Evolutionary conservation across 2,329 filamentous ascomycete genomes (phyloP).

Genomic region (Talaromyces sp.): DNA sequence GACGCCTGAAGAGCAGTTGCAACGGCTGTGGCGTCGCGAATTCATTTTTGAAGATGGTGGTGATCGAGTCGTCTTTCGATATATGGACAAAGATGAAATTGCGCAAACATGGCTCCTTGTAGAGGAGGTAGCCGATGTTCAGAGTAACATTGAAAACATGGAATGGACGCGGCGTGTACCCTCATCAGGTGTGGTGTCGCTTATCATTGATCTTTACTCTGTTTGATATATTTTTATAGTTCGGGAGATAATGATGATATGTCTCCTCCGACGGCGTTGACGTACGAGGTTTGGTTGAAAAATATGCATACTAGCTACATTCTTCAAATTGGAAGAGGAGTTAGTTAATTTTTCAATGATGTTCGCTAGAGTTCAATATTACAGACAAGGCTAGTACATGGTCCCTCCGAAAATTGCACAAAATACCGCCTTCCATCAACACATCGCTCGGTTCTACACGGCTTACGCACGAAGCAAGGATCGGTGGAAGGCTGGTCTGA

Average conservation of each 20-base stretch:
- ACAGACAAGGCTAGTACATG: background rate
- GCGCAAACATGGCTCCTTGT: constrained; percentile 1
- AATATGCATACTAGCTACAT: background rate
- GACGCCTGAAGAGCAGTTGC: constrained; percentile 6
- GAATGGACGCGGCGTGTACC: background rate
- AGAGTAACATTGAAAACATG: background rate
- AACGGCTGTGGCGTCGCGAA: constrained; percentile 9
- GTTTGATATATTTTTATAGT: background rate
- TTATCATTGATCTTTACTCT: constrained; percentile 1
- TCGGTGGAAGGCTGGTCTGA: no score
- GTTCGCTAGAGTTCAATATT: background rate
- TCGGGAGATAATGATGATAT: background rate
- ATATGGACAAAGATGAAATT: constrained; percentile 5
- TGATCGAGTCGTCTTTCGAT: constrained; percentile 3
- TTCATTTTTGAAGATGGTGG: constrained; percentile 9
- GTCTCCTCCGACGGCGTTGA: background rate
- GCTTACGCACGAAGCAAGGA: no score
- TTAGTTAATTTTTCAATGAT: background rate
- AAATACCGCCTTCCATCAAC: background rate
- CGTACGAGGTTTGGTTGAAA: background rate
- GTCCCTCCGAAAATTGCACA: background rate
- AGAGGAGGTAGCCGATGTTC: background rate
- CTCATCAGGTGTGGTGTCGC: background rate
- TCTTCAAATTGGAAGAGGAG: background rate
- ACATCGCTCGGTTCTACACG: background rate